Evolutionary conservation across 2,329 filamentous ascomycete species (phyloP), one percentile per base, ranked within the genome.

Genomic region (Ophiobolus disseminans): DNA sequence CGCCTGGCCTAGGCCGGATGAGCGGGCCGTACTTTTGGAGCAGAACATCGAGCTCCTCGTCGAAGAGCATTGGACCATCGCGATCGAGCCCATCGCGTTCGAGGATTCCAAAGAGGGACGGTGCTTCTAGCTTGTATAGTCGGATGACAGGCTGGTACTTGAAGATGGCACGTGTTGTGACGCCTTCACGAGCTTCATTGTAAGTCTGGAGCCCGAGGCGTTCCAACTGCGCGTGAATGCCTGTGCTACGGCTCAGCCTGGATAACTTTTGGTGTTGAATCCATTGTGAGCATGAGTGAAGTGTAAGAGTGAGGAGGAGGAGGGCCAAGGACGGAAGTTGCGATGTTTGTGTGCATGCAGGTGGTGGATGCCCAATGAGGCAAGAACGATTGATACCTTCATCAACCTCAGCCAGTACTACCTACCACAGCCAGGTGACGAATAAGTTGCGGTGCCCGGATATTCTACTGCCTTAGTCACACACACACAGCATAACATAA

Each of bases 1-100:
- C 26, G 9, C 39, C 45, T 20, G 39, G 40, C 2, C 23, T 16
- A 9, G 59, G 53, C 57, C 59, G 58, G 14, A 62, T 52, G 4
- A 39, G 30, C 14, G 58, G 55, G 17, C 55, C 57, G 3, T 47
- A 45, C n/a, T 52, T 26, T 3, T 17, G 17, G 6, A 60, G 37
- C 10, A 58, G 19, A 5, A 39, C 26, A 7, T 55, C 50, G 9
- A 60, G 26, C 39, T 62, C 57, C 22, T 40, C 10, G 14, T 58
- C 47, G 17, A 58, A 55, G 5, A 58, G 37, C 5, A 31, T 30
- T 6, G 39, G 45, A 21, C 58, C 53, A 5, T 44, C 5, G 28
- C 48, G 43, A 20, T 54, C 32, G 14, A 58, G 37, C 22, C 51
- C 37, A 28, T 61, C 40, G 17, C 45, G 45, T 2, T 50, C n/a